Conservation (phyloP, 768 basidiomycete species). For the Termitomyces sp. region DNA sequence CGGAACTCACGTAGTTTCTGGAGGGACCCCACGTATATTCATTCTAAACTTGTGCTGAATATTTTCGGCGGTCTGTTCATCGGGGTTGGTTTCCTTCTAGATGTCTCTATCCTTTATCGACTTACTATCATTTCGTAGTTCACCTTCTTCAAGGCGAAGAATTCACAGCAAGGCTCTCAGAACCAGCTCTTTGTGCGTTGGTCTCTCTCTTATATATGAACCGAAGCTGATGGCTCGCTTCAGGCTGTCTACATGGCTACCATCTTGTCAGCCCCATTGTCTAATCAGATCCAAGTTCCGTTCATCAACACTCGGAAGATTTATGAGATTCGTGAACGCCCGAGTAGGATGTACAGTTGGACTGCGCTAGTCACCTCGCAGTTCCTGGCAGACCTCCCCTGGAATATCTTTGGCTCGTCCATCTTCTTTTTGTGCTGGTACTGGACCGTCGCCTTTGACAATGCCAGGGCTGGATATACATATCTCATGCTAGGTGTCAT, state of each 20-base stretch:
- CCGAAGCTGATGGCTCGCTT: not conserved
- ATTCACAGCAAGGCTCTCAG: slow-evolving; percentile 51
- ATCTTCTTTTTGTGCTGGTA: slow-evolving; percentile 71
- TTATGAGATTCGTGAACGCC: slow-evolving; percentile 64
- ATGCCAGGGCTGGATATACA: slow-evolving; percentile 49
- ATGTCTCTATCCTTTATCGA: slow-evolving; percentile 4
- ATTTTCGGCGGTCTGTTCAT: slow-evolving; percentile 51
- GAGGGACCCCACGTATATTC: slow-evolving; percentile 56
- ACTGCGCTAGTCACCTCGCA: slow-evolving; percentile 50
- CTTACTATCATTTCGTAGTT: slow-evolving; percentile 27
- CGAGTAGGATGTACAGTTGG: slow-evolving; percentile 65
- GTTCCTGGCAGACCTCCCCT: slow-evolving; percentile 54
- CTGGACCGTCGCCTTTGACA: slow-evolving; percentile 62
- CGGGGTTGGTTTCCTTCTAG: slow-evolving; percentile 24
- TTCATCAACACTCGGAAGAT: slow-evolving; percentile 57
- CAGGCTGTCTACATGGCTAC: slow-evolving; percentile 56
- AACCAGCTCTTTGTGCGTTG: slow-evolving; percentile 61
- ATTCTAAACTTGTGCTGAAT: slow-evolving; percentile 54
- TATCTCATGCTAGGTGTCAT: slow-evolving; percentile 50
- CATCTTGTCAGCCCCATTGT: slow-evolving; percentile 46
- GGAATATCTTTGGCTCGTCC: slow-evolving; percentile 57
- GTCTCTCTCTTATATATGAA: not conserved
- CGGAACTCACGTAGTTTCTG: slow-evolving; percentile 45
- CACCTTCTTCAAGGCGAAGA: slow-evolving; percentile 55
- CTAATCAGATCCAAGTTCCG: slow-evolving; percentile 59